Evolutionary conservation across 805 yeast species (phyloP).

Genomic region (Ogataea ganodermae): DNA sequence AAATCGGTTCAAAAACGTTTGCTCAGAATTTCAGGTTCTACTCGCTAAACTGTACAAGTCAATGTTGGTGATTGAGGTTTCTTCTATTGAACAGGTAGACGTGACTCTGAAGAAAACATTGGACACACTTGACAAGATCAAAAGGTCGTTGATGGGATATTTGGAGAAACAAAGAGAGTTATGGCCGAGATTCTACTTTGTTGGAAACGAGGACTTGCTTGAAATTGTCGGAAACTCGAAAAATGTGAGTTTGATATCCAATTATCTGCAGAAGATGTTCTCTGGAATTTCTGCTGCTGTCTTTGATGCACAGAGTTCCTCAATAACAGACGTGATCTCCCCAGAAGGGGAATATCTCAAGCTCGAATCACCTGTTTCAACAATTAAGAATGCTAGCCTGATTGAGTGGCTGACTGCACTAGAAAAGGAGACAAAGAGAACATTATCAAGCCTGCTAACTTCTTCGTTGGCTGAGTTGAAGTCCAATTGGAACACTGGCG

Average conservation of each 20-base stretch:
- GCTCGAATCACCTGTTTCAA: constrained; percentile 45
- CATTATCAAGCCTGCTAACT: constrained; percentile 44
- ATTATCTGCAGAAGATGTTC: constrained; percentile 71
- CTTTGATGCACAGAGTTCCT: constrained; percentile 28
- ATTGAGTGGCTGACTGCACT: constrained; percentile 64
- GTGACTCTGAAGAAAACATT: constrained; percentile 48
- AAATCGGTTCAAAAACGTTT: constrained; percentile 60
- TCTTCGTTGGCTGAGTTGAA: constrained; percentile 35
- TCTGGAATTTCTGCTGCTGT: constrained; percentile 55
- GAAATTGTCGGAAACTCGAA: constrained; percentile 73
- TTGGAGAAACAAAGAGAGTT: constrained; percentile 75
- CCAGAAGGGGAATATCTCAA: constrained; percentile 61
- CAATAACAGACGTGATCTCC: constrained; percentile 52
- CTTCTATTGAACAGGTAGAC: constrained; percentile 50
- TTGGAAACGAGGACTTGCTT: constrained; percentile 87
- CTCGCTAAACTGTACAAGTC: constrained; percentile 51
- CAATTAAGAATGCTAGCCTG: constrained; percentile 44
- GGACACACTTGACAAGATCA: constrained; percentile 59
- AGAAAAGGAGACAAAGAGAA: constrained; percentile 52
- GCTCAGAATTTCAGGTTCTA: constrained; percentile 59
- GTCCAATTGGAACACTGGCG: constrained; percentile 11
- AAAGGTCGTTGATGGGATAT: constrained; percentile 71
- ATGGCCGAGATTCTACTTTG: constrained; percentile 81
- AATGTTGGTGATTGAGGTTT: constrained; percentile 55
- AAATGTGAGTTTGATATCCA: constrained; percentile 49